These are phyloP conservation scores for Gossypium sturtianum DNA, from an alignment of 345 rosid genomes.

Conservation along the genomic window DNA sequence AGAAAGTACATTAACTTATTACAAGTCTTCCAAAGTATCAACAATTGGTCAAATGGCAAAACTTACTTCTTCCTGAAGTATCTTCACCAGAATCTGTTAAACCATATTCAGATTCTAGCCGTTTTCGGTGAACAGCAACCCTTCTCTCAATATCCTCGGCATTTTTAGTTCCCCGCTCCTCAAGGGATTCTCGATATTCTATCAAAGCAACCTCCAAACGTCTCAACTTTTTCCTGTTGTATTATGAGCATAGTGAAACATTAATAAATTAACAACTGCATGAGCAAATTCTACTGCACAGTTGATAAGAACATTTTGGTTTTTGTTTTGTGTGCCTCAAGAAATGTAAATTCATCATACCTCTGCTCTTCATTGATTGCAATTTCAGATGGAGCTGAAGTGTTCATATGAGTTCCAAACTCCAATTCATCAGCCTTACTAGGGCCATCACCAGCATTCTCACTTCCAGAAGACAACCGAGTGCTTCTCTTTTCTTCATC, in stretches of 20 bases:
- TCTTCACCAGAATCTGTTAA: slow-evolving; percentile 20
- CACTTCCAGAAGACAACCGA: slow-evolving; percentile 80
- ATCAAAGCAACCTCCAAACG: neutral
- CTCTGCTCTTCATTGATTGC: slow-evolving; percentile 90
- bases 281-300: neutral
- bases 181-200: neutral
- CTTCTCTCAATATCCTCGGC: slow-evolving; percentile 85
- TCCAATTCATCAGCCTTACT: slow-evolving; percentile 60
- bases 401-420: slow-evolving; percentile 39
- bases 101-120: slow-evolving; percentile 75
- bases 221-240: slow-evolving; percentile 50
- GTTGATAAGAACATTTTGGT: neutral
- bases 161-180: slow-evolving; percentile 76
- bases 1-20: neutral
- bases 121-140: slow-evolving; percentile 67
- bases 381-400: slow-evolving; percentile 47
- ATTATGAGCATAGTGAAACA: slow-evolving; percentile 15
- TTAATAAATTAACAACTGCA: neutral
- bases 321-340: neutral
- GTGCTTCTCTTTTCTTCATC: slow-evolving; percentile 66
- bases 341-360: slow-evolving; percentile 24
- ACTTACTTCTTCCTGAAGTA: slow-evolving; percentile 52
- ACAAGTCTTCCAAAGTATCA: neutral
- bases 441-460: slow-evolving; percentile 57
- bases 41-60: neutral